A percentile compares a stretch with the other conserved stretches of the same genome.
Conservation (phyloP, 2,329 filamentous ascomycete species). For the Gaeumannomyces sp. region DNA sequence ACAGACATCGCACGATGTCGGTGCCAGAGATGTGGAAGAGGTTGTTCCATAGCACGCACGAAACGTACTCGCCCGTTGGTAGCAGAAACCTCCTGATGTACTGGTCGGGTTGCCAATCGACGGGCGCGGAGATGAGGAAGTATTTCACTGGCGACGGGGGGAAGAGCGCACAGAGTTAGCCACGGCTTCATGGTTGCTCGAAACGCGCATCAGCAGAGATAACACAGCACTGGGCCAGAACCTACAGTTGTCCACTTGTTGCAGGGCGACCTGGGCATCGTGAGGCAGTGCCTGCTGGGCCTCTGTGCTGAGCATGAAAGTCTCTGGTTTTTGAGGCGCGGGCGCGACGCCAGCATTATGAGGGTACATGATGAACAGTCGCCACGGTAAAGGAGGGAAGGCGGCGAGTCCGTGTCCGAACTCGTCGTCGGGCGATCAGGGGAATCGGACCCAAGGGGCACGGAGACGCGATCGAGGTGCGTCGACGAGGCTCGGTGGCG, state of each 20-base stretch:
- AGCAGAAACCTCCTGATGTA: slow-evolving; percentile 94
- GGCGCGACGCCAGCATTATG: slow-evolving; percentile 63
- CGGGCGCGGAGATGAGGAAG: slow-evolving; percentile 96
- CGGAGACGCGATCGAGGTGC: neutral
- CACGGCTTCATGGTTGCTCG: slow-evolving; percentile 5
- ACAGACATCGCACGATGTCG: slow-evolving; percentile 95
- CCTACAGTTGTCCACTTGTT: slow-evolving; percentile 97
- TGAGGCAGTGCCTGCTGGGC: slow-evolving; percentile 93
- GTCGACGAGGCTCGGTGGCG: neutral
- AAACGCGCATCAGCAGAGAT: slow-evolving; percentile 5
- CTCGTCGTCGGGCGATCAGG: neutral
- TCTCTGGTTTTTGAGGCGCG: slow-evolving; percentile 89
- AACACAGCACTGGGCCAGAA: slow-evolving; percentile 17
- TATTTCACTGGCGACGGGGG: slow-evolving; percentile 71
- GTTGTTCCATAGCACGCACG: slow-evolving; percentile 98
- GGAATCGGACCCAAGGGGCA: neutral
- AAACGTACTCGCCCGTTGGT: slow-evolving; percentile 97
- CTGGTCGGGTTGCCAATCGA: slow-evolving; percentile 95
- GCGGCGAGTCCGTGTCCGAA: neutral
- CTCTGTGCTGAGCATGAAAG: slow-evolving; percentile 96
- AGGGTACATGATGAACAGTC: slow-evolving; percentile 58
- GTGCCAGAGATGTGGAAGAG: slow-evolving; percentile 99
- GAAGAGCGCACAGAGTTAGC: neutral
- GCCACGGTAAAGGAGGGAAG: neutral
- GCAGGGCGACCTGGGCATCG: slow-evolving; percentile 92